Evolutionary conservation across 768 basidiomycete species (phyloP), one percentile per base, ranked within the genome.

Genomic region (Amanita rimosa): DNA sequence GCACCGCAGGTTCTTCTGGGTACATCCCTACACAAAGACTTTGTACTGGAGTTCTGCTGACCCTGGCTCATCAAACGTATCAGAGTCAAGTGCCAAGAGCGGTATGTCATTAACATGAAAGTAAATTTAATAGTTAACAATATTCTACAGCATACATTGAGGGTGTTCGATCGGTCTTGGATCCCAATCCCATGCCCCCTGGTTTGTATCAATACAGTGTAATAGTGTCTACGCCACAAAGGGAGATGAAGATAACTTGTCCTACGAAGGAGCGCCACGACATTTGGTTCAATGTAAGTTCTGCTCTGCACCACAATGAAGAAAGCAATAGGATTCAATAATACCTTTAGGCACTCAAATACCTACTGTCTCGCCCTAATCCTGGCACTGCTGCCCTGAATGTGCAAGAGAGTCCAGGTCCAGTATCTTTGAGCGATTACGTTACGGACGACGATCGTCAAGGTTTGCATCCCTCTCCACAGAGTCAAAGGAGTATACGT

Each of bases 201-300:
- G 95, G 93, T 22, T 67, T 98, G 53, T 80, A 88, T 67, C 87
- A 89, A 60, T 89, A 96, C 64, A 95, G 89, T 53, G 85, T 99
- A 21, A 73, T 99, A 37, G 82, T 99, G 49, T 83, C 89, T 19
- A 96, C 94, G 0, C 86, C 91, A 9, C 87, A 92, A 53, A 76
- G 95, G 50, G 96, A 99, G 67, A 96, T 98, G 81, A 95, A 96
- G 70, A 84, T 99, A 59, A 98, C 96, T n/a, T 93, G 93, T 5
- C 85, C 86, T 2, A 94, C 85, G 6, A 88, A 89, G 61, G 96
- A 98, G 55, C 75, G 94, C 47, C 96, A 99, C 60, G 94, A 98
- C 57, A 92, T 97, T 52, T 99, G 96, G 96, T 70, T 91, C 46
- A 86, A 83, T 64, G 92, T 93, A 63, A 51, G 81, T 69, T 4